phyloP scores from a whole-genome alignment of 169 alveolate genomes.

The Plasmodium billcollinsi region DNA sequence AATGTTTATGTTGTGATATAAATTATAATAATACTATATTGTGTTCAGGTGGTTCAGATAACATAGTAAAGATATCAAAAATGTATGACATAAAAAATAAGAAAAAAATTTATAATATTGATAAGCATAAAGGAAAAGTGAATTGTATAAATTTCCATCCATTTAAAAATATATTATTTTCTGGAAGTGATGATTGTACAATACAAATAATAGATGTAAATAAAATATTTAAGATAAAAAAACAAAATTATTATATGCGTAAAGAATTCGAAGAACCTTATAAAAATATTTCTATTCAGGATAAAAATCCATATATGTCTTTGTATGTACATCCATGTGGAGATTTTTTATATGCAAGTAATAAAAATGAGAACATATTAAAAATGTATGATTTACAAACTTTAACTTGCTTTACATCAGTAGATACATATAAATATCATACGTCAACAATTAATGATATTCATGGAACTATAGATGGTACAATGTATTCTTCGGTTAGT shows the following conservation, averaged over 20 bases:
- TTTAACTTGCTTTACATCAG: constrained; percentile 73
- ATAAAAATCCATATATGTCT: constrained; percentile 44
- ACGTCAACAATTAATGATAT: constrained; percentile 38
- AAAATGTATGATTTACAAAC: constrained; percentile 83
- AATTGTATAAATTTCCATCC: constrained; percentile 61
- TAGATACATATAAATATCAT: constrained; percentile 19
- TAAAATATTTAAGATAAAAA: constrained; percentile 35
- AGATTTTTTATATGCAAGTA: constrained; percentile 84
- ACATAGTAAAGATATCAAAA: constrained; percentile 68
- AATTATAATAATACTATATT: constrained; percentile 68
- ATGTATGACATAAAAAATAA: constrained; percentile 55
- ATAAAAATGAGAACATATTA: constrained; percentile 78
- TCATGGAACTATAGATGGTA: constrained; percentile 66
- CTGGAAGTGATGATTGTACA: constrained; percentile 68
- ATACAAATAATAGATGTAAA: constrained; percentile 52
- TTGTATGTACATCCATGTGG: constrained; percentile 88
- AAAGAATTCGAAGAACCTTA: constrained; percentile 16
- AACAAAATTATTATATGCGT: constrained; percentile 9
- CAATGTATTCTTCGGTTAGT: constrained; percentile 25
- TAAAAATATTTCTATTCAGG: constrained; percentile 35
- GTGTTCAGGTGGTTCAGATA: constrained; percentile 86
- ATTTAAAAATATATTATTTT: constrained; percentile 44
- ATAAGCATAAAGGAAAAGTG: constrained; percentile 45
- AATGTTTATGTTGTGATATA: constrained; percentile 48
- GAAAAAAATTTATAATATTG: constrained; percentile 20